Base-by-base conservation (phyloP, 2,329 filamentous ascomycete species). In the Monilinia vaccinii-corymbosi region DNA sequence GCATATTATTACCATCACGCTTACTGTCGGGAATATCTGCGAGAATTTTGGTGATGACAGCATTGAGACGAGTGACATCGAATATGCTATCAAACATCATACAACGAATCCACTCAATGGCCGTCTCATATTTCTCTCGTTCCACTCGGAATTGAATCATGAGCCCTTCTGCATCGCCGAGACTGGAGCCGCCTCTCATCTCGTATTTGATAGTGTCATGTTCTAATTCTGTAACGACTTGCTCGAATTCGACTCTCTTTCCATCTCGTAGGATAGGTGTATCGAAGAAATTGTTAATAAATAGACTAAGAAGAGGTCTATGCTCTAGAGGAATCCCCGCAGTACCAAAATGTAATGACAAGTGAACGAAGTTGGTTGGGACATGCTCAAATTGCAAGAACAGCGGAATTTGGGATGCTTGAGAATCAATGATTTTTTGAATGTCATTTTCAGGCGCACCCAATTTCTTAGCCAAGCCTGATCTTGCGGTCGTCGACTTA, bases 311-410 rank as follows among this genome's bases (percentile, higher is more conserved):
- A 25, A 99, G 75, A 4, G 94, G 94, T 71, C 93, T 91, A 61
- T 93, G 81, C 64, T 92, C 83, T n/a, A 88, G 81, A 0, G 92
- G 90, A 1, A 97, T 78, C 36, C 83, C 78, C 2, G 85, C 81
- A 0, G 91, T 96, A 56, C 90, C 90, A 53, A 97, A 78, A 60
- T 94, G 84, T 25, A 97, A 75, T 51, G 84, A 87, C 61, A 97
- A 81, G 67, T 93, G 88, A 8, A 96, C 91, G 72, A 99, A 99
- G 70, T 91, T 96, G 61, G 90, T 95, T 2, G 88, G 87, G 16
- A 97, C 91, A 69, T 96, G 87, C 74, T 99, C 94, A 66, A 95
- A 99, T 74, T 99, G 93, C n/a, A 99, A 80, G 74, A 97, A 99
- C 2, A 97, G 77, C 0, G 91, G 88, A n/a, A 86, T 72, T 18